These are phyloP conservation scores for Lupinus albus DNA, from an alignment of 306 rosid genomes.

Conservation along the genomic window DNA sequence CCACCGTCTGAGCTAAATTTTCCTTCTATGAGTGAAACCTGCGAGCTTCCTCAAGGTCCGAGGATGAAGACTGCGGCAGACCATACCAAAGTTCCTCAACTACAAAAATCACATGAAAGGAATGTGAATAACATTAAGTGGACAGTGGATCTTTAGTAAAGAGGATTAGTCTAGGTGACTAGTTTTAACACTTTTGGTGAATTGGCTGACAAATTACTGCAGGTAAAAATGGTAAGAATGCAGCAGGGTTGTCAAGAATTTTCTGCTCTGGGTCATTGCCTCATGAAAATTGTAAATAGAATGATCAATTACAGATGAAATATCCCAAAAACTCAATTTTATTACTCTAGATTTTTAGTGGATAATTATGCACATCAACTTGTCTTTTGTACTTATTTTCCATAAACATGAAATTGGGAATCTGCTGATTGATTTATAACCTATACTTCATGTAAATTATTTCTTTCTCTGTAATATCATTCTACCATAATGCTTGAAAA, in stretches of 20 bases:
- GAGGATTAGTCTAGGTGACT: conserved; percentile 48
- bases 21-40: conserved; percentile 84
- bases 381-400: conserved; percentile 46
- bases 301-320: conserved; percentile 42
- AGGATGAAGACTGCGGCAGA: conserved; percentile 58
- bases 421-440: conserved; percentile 39
- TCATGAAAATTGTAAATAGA: conserved; percentile 65
- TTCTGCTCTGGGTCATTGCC: conserved; percentile 53
- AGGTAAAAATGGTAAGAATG: conserved; percentile 53
- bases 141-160: conserved; percentile 69
- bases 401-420: conserved; percentile 35
- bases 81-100: conserved; percentile 69
- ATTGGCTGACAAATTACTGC: conserved; percentile 53
- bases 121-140: conserved; percentile 57
- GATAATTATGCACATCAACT: conserved; percentile 42
- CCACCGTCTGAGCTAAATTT: conserved; percentile 95
- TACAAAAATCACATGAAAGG: conserved; percentile 63
- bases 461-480: conserved; percentile 34
- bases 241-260: conserved; percentile 51
- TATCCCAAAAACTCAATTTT: conserved; percentile 38
- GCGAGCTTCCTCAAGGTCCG: conserved; percentile 73
- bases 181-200: conserved; percentile 47
- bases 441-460: conserved; percentile 33
- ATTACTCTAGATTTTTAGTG: conserved; percentile 46
- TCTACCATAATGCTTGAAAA: conserved; percentile 44